Percentiles rank a stretch among this genome's conserved stretches.
Evolutionary conservation across 225 moss, liverwort and hornwort genomes (phyloP).

Genomic region (Physcomitrium patens): DNA sequence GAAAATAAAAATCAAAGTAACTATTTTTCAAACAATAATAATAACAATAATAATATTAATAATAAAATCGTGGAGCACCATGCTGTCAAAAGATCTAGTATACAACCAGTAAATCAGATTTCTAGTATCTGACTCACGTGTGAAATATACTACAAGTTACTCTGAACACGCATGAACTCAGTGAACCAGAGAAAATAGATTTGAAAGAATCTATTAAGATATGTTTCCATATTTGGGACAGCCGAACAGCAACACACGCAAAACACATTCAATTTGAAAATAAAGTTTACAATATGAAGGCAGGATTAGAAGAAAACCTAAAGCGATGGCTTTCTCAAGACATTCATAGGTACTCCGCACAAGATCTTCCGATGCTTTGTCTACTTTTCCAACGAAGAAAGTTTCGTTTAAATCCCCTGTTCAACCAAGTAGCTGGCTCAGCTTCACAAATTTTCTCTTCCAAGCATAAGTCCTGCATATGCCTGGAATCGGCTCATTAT

Average conservation of each 20-base stretch:
- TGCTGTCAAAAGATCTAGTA: no score
- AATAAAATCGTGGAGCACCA: no score
- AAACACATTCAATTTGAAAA: constrained; percentile 9
- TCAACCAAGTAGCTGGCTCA: constrained; percentile 33
- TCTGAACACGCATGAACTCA: background rate
- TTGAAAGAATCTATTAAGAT: background rate
- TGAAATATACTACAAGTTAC: background rate
- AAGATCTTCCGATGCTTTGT: constrained; percentile 74
- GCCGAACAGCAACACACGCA: background rate
- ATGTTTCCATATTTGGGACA: background rate
- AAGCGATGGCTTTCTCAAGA: constrained; percentile 87
- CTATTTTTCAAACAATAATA: no score
- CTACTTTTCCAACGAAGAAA: constrained; percentile 90
- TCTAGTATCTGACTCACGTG: background rate
- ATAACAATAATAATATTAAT: no score
- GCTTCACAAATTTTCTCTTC: background rate
- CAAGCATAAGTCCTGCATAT: background rate
- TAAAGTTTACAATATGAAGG: background rate
- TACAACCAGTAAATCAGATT: no score
- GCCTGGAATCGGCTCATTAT: background rate
- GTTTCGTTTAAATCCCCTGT: constrained; percentile 96
- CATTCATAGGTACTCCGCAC: constrained; percentile 91
- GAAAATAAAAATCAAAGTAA: no score
- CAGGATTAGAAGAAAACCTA: constrained; percentile 52
- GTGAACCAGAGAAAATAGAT: background rate